Evolutionary conservation across 768 basidiomycete species (phyloP).

Genomic region (Leucocoprinus leucothites): DNA sequence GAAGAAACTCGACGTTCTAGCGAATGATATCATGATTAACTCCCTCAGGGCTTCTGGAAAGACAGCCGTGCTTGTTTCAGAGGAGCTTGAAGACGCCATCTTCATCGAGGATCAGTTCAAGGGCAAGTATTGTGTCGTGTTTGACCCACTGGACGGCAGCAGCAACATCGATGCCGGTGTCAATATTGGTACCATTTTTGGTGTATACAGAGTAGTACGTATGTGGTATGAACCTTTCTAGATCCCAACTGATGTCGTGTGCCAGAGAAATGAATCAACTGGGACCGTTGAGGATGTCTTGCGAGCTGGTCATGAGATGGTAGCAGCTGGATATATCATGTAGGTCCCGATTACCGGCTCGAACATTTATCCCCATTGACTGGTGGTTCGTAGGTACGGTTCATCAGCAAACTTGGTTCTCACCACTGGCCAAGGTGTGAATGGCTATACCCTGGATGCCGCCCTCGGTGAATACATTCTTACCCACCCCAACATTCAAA

Average conservation of each 20-base stretch:
- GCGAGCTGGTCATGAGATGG: constrained; percentile 93
- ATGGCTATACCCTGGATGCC: constrained; percentile 97
- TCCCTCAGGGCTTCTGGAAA: constrained; percentile 95
- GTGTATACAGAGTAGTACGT: constrained; percentile 88
- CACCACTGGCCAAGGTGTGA: constrained; percentile 92
- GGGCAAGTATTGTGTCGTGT: constrained; percentile 96
- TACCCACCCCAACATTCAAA: constrained; percentile 95
- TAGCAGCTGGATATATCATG: constrained; percentile 98
- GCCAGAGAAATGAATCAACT: constrained; percentile 66
- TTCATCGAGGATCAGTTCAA: constrained; percentile 78
- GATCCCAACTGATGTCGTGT: constrained; percentile 5
- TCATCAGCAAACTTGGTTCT: constrained; percentile 96
- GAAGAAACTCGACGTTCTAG: constrained; percentile 97
- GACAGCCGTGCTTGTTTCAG: constrained; percentile 94
- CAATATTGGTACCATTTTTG: constrained; percentile 97
- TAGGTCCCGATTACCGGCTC: constrained; percentile 34
- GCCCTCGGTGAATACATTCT: constrained; percentile 97
- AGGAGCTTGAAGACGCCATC: constrained; percentile 91
- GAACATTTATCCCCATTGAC: constrained; percentile 1
- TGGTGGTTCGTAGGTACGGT: constrained; percentile 50
- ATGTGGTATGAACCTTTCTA: neutral
- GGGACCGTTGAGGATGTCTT: constrained; percentile 89
- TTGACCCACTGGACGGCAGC: constrained; percentile 95
- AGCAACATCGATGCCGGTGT: constrained; percentile 99
- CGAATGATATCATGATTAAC: constrained; percentile 99